These are phyloP conservation scores for Talaromyces sp. DNA, from an alignment of 2,329 filamentous ascomycete species.

Conservation along the genomic window DNA sequence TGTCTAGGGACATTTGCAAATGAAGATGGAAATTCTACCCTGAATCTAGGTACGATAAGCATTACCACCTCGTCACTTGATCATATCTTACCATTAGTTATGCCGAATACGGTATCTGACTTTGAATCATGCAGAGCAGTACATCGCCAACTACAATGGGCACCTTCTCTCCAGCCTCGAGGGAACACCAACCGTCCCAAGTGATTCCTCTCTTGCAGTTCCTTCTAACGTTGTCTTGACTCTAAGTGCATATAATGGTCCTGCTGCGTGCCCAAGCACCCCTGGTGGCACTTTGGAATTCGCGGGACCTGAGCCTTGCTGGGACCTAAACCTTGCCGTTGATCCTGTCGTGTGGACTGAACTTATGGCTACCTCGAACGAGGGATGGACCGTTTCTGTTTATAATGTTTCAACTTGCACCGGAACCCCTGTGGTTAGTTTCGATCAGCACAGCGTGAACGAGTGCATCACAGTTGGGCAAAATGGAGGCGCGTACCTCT, in stretches of 20 bases:
- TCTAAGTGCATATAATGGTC: neutral
- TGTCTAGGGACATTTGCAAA: neutral
- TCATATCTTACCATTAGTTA: neutral
- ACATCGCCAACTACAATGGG: conserved; percentile 23
- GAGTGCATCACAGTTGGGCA: conserved; percentile 7
- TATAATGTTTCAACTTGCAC: conserved; percentile 16
- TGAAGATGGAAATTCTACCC: neutral
- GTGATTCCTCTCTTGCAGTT: conserved; percentile 10
- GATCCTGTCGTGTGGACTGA: neutral
- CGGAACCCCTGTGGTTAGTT: neutral
- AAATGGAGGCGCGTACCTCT: neutral
- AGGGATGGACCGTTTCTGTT: conserved; percentile 17
- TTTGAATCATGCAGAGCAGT: conserved; percentile 16
- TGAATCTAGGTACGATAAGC: conserved; percentile 4
- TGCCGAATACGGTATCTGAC: neutral
- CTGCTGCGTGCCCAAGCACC: neutral
- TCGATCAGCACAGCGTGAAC: conserved; percentile 2
- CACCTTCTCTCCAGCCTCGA: conserved; percentile 22
- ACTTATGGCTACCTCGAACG: conserved; percentile 2
- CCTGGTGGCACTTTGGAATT: neutral
- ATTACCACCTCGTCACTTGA: neutral
- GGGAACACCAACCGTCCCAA: conserved; percentile 17
- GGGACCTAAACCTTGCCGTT: neutral
- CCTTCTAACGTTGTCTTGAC: conserved; percentile 8
- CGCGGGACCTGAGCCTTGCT: conserved; percentile 9